These are phyloP conservation scores for Lignosus rhinocerotis DNA, from an alignment of 1,284 basidiomycete species.

Conservation along the genomic window DNA sequence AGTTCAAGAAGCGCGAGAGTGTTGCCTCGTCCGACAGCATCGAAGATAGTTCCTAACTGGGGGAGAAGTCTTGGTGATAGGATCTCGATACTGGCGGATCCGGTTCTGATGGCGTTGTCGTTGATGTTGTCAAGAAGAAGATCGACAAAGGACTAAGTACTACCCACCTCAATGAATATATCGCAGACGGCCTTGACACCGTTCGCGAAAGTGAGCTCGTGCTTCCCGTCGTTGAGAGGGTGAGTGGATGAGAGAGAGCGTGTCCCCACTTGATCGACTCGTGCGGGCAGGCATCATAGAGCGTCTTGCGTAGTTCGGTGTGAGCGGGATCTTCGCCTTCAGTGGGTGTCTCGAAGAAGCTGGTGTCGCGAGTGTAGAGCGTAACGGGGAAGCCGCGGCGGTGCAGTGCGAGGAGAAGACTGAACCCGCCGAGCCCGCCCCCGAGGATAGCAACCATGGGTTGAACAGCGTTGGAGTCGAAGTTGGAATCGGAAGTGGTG, in stretches of 20 bases:
- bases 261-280: constrained; percentile 7
- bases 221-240: neutral
- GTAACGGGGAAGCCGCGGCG: neutral
- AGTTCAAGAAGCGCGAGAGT: neutral
- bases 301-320: neutral
- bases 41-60: constrained; percentile 3
- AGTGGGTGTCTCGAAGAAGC: too few relatives aligned
- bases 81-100: neutral
- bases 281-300: constrained; percentile 5
- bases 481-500: neutral
- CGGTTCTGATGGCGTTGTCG: neutral
- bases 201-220: constrained; percentile 8
- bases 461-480: neutral
- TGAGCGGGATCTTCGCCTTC: neutral
- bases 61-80: neutral
- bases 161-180: constrained; percentile 40
- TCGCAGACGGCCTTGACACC: neutral
- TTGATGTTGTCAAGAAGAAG: neutral
- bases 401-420: neutral
- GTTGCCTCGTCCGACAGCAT: neutral
- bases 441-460: neutral
- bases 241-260: constrained; percentile 1
- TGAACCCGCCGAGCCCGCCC: neutral
- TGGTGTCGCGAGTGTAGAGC: neutral
- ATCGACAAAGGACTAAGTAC: neutral